Evolutionary conservation across 306 rosid species (phyloP).

Genomic region (Trifolium dubium): DNA sequence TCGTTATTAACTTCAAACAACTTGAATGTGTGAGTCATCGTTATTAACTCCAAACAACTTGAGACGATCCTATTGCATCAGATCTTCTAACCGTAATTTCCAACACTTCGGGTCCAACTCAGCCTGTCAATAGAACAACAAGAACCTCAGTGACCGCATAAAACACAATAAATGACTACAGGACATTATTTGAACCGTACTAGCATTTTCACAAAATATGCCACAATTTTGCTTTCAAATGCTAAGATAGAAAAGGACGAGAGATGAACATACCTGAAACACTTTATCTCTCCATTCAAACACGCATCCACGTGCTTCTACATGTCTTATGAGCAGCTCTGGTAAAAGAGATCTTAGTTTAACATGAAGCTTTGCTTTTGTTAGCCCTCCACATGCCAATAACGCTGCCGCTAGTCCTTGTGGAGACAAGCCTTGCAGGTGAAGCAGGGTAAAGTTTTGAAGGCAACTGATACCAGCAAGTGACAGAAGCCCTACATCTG

Average conservation of each 20-base stretch:
- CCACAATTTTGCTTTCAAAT: neutral
- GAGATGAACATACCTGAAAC: slow-evolving; percentile 65
- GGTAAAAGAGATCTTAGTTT: slow-evolving; percentile 67
- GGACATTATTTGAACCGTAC: neutral
- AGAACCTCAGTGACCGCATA: slow-evolving; percentile 18
- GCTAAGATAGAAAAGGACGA: slow-evolving; percentile 22
- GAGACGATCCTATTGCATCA: slow-evolving; percentile 46
- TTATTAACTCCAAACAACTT: slow-evolving; percentile 25
- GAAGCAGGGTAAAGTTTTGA: slow-evolving; percentile 77
- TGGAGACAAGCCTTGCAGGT: slow-evolving; percentile 71
- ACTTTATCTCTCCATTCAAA: slow-evolving; percentile 90
- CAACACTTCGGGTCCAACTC: slow-evolving; percentile 92
- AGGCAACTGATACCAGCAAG: slow-evolving; percentile 88
- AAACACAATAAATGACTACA: slow-evolving; percentile 9
- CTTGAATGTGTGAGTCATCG: slow-evolving; percentile 10
- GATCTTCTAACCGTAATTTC: slow-evolving; percentile 80
- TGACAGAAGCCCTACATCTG: slow-evolving; percentile 83
- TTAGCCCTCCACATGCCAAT: slow-evolving; percentile 73
- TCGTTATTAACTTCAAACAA: too few relatives aligned
- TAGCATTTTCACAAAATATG: neutral
- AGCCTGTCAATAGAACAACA: slow-evolving; percentile 64
- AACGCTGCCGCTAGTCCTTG: slow-evolving; percentile 80
- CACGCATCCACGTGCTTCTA: slow-evolving; percentile 84
- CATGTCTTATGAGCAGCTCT: slow-evolving; percentile 60
- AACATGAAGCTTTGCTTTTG: slow-evolving; percentile 87